These are phyloP conservation scores for Dryadomyces quercus-mongolicae DNA, from an alignment of 2,329 filamentous ascomycete species.

Conservation along the genomic window DNA sequence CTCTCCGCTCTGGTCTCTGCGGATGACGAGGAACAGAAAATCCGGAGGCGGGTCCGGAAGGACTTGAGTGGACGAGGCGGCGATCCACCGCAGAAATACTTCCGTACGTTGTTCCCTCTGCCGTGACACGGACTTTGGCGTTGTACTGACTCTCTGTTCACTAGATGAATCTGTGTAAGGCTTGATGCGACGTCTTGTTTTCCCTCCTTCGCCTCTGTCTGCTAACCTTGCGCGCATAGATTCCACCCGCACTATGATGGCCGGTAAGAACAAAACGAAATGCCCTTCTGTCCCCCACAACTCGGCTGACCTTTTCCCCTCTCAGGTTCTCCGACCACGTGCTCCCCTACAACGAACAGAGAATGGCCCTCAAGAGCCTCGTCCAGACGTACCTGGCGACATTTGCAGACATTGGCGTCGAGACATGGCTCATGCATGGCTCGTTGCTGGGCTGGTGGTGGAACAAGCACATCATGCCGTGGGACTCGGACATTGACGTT, in stretches of 20 bases:
- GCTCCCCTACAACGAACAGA: constrained; percentile 43
- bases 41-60: constrained; percentile 14
- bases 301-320: background rate
- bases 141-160: background rate
- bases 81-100: constrained; percentile 19
- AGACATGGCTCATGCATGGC: constrained; percentile 79
- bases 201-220: background rate
- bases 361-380: constrained; percentile 50
- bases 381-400: constrained; percentile 61
- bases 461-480: constrained; percentile 54
- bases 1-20: background rate
- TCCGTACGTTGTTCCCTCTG: constrained; percentile 17
- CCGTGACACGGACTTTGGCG: background rate
- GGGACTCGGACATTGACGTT: constrained; percentile 68
- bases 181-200: no score
- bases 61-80: constrained; percentile 11
- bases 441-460: constrained; percentile 83
- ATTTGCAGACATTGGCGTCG: constrained; percentile 51
- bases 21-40: no score
- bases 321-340: constrained; percentile 24
- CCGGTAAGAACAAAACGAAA: constrained; percentile 1
- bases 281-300: no score
- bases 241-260: constrained; percentile 7
- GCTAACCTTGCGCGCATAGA: background rate
- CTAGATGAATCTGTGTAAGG: constrained; percentile 10